Base-by-base conservation (phyloP, 345 rosid species). In the Pistacia atlantica region DNA sequence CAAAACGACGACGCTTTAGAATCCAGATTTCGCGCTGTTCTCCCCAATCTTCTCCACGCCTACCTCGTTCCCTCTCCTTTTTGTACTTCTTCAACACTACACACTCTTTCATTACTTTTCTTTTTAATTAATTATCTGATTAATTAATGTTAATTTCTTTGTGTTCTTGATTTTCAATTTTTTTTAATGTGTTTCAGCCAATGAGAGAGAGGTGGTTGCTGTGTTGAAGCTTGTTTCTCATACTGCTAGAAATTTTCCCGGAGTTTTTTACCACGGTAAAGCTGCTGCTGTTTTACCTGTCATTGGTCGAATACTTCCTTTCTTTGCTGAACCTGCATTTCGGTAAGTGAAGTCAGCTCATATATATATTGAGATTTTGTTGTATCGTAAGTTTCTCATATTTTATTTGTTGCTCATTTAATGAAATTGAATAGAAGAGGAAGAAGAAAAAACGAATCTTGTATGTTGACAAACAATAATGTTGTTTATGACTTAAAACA, bases 251-350 rank as follows among this genome's bases (percentile, higher is more conserved):
- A 92, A 82, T 73, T 83, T 88, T 75, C 95, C 97, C 4, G 97
- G 95, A 25, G 94, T 95, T 60, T 95, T 92, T 84, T 86, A 84
- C 83, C 93, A 90, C 52, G 99, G 99, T n/a, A 84, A 86, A 72
- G 90, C 96, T 66, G 77, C 83, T 66, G 90, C 91, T 70, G 69
- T 93, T 65, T 78, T 95, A 67, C 95, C 98, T 8, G 88, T 93
- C 6, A 87, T 95, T 78, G 95, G 87, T 75, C 90, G 92, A 80
- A 82, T 95, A 51, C 61, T 93, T 57, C 98, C 97, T 56, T 93
- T 90, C 83, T 92, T 95, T 48, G 88, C 93, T 0, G 95, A 93
- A 78, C 98, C 97, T 54, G 75, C 90, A 8, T 90, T 93, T 77
- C 51, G 88, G 99, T 93, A 76, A 82, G 95, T 78, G 54, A 25